Percentiles rank a stretch among this genome's conserved stretches.
These are phyloP conservation scores for Cyberlindnera japonica DNA, from an alignment of 805 yeast genomes.

Conservation along the genomic window DNA sequence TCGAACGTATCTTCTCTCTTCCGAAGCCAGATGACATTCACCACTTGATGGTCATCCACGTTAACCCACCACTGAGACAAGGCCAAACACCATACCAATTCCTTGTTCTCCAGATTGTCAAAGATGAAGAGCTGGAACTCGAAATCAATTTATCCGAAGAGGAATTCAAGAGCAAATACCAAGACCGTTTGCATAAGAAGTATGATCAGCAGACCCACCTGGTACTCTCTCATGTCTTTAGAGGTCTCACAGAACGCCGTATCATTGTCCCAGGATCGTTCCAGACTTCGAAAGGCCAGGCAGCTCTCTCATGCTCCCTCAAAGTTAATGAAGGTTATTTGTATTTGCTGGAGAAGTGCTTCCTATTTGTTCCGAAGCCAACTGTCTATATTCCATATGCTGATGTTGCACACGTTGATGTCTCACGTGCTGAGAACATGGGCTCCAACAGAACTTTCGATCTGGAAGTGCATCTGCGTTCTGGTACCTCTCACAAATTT, in stretches of 20 bases:
- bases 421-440: conserved; percentile 79
- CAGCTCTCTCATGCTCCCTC: conserved; percentile 87
- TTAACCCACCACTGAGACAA: conserved; percentile 96
- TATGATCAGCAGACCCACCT: conserved; percentile 84
- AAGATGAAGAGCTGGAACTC: conserved; percentile 88
- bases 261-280: conserved; percentile 82
- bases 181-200: conserved; percentile 64
- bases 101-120: conserved; percentile 81
- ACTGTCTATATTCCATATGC: conserved; percentile 85
- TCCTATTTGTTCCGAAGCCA: conserved; percentile 90
- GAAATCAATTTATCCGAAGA: conserved; percentile 82
- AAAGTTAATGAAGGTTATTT: conserved; percentile 95
- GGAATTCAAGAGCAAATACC: conserved; percentile 72
- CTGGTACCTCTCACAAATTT: conserved; percentile 71
- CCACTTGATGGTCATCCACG: conserved; percentile 81
- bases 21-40: conserved; percentile 95
- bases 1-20: conserved; percentile 84
- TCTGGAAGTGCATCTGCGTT: conserved; percentile 69
- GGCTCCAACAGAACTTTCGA: conserved; percentile 88
- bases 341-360: conserved; percentile 88
- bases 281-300: conserved; percentile 69
- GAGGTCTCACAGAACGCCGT: conserved; percentile 85
- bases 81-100: conserved; percentile 97
- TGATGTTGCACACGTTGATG: conserved; percentile 71
- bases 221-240: conserved; percentile 82